Evolutionary conservation across 352 stramenopile genomes (phyloP).

Genomic region (Phytophthora sp.): DNA sequence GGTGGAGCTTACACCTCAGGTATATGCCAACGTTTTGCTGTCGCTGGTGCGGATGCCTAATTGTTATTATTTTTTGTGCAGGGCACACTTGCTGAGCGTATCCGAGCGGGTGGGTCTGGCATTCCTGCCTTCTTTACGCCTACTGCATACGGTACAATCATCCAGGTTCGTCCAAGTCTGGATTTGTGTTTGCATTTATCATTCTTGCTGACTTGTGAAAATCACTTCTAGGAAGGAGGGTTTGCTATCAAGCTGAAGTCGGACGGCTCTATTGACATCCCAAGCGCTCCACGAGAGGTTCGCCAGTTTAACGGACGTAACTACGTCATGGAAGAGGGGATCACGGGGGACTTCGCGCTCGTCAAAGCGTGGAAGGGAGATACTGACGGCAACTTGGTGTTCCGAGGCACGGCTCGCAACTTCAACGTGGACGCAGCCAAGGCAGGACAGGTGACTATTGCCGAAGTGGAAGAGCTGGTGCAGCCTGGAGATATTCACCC

Average conservation of each 20-base stretch:
- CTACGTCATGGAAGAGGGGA: conserved; percentile 97
- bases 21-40: too few species aligned
- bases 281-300: conserved; percentile 71
- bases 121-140: conserved; percentile 98
- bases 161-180: conserved; percentile 52
- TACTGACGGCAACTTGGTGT: conserved; percentile 96
- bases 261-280: conserved; percentile 73
- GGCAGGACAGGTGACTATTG: conserved; percentile 93
- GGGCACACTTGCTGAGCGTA: conserved; percentile 94
- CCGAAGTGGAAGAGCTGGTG: conserved; percentile 96
- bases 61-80: too few species aligned
- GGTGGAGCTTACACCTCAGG: conserved; percentile 97
- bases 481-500: conserved; percentile 93
- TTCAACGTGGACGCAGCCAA: conserved; percentile 97
- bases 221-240: conserved; percentile 54
- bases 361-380: conserved; percentile 97
- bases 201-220: neutral
- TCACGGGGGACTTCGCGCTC: conserved; percentile 93
- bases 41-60: too few species aligned
- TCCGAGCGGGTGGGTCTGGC: conserved; percentile 92
- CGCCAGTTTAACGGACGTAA: conserved; percentile 87
- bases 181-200: neutral
- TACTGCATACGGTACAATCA: conserved; percentile 93
- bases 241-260: conserved; percentile 81
- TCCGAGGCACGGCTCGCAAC: conserved; percentile 95